Evolutionary conservation across 2,329 filamentous ascomycete species (phyloP), one percentile per base, ranked within the genome.

Genomic region (Xylariaceae sp.): DNA sequence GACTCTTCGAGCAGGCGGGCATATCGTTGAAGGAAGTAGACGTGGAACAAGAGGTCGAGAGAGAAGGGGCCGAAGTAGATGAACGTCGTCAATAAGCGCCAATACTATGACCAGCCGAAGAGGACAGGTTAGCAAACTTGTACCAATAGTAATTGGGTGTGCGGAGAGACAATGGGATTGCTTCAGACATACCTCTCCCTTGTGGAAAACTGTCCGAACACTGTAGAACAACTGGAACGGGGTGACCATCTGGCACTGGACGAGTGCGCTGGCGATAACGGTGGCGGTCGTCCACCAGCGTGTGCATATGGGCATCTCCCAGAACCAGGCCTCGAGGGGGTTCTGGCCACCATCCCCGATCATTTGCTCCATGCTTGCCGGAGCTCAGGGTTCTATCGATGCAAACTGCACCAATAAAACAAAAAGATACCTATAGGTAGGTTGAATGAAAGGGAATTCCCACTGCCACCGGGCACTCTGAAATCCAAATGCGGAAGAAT

Each of bases 221-320:
- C 88, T 96, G 70, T 96, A 97, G 68, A 97, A 98, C 18, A 98
- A 78, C 67, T 97, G 89, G 58, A 94, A 96, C 7, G 89, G 88
- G 11, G 85, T 92, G 48, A 97, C 70, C 61, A 97, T 82, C 56
- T 94, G 81, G 66, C 88, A 97, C 65, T 97, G 92, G 4, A 97
- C 88, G 52, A 97, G 69, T 12, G 88, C 80, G 52, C 88, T 94
- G 9, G 85, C 92, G 41, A 88, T 70, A 29, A 97, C 81, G 0
- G 89, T 94, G 4, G 89, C 88, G 16, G 88, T 89, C 15, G 92
- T 97, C 92, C 92, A 98, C 83, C 86, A 94, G 46, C 92, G 74
- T 26, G 92, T 98, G 64, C 89, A 94, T 17, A 92, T 80, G 3
- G 92, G 92, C 85, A 96, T 96, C 64, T 98, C 92, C 75, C 88